These are phyloP conservation scores for Purpureocillium takamizusanense DNA, from an alignment of 2,329 filamentous ascomycete genomes.

Conservation along the genomic window DNA sequence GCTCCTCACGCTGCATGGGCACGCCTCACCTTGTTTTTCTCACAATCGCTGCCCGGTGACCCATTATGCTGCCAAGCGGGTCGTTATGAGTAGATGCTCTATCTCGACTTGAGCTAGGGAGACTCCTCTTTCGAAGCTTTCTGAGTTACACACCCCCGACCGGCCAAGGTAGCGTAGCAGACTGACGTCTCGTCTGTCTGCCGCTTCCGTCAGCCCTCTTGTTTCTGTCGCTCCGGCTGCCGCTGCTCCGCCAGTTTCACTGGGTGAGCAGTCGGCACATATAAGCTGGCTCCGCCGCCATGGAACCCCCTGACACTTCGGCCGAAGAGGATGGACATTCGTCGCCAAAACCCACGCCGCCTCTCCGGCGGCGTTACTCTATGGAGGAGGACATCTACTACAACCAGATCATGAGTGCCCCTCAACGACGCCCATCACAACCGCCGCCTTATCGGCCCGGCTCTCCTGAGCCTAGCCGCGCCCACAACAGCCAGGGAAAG, in stretches of 20 bases:
- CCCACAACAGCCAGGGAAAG: conserved; percentile 1
- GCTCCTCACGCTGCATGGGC: conserved; percentile 4
- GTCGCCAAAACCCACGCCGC: conserved; percentile 21
- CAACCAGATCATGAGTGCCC: conserved; percentile 39
- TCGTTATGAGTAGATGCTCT: conserved; percentile 26
- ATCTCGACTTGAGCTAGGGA: conserved; percentile 21
- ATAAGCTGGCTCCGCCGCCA: conserved; percentile 15
- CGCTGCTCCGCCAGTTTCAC: conserved; percentile 4
- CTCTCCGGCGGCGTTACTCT: conserved; percentile 36
- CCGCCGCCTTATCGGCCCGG: conserved; percentile 35
- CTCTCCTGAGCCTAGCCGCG: conserved; percentile 4
- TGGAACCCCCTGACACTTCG: conserved; percentile 21
- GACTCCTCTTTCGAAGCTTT: conserved; percentile 13
- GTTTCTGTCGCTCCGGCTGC: no score
- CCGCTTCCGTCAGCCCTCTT: background rate
- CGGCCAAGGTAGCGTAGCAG: background rate
- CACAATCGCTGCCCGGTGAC: conserved; percentile 3
- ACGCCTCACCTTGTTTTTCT: conserved; percentile 3
- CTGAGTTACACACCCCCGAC: background rate
- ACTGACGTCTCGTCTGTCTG: background rate
- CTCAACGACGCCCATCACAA: conserved; percentile 32
- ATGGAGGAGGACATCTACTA: conserved; percentile 48
- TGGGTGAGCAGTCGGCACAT: conserved; percentile 5
- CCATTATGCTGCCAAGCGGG: conserved; percentile 22
- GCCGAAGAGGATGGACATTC: conserved; percentile 24